phyloP scores from a whole-genome alignment of 306 rosid genomes.

The Ochetophila trinervis region DNA sequence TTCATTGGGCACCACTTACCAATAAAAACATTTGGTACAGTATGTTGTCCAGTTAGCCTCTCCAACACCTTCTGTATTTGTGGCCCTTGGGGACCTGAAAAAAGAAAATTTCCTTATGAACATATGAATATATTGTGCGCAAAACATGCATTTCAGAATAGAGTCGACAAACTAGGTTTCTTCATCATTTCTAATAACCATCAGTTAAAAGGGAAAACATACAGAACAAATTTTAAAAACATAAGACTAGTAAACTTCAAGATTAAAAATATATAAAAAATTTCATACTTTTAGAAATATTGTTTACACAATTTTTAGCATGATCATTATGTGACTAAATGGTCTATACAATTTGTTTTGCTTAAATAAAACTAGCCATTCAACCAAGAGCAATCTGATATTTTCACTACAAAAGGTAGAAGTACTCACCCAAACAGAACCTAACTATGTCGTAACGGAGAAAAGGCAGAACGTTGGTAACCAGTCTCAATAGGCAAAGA shows the following conservation, averaged over 20 bases:
- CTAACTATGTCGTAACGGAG: no score
- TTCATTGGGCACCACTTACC: conserved; percentile 41
- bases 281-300: no score
- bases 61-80: conserved; percentile 83
- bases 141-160: background rate
- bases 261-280: background rate
- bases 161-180: background rate
- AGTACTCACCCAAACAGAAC: no score
- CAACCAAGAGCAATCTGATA: no score
- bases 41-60: conserved; percentile 86
- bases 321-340: no score
- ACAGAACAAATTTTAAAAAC: background rate
- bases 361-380: no score
- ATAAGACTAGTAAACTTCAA: background rate
- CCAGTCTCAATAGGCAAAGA: background rate
- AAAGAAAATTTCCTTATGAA: background rate
- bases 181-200: background rate
- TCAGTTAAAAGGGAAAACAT: no score
- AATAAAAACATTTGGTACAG: conserved; percentile 95
- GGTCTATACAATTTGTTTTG: no score
- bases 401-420: no score
- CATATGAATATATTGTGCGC: background rate
- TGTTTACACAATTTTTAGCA: no score
- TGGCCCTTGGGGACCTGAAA: conserved; percentile 92
- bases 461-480: background rate